Base-by-base conservation (phyloP, 129 eudicot species). In the Tagetes erecta region DNA sequence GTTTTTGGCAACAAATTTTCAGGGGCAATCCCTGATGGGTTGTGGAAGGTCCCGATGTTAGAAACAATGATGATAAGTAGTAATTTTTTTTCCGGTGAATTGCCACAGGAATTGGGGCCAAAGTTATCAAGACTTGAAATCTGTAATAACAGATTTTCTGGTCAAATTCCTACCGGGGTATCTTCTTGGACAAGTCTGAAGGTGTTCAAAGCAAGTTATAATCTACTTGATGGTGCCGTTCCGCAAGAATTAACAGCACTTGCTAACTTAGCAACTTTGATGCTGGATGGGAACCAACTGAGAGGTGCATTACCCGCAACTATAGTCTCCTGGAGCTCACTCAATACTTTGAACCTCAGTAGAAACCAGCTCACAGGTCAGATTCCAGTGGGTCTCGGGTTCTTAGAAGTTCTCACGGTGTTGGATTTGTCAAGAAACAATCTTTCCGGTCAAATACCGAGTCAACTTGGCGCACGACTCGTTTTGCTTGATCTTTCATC, bases 361-460 rank as follows among this genome's bases (percentile, higher is more conserved):
- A 12, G 75, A 42, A 94, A 94, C 72, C 82, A 83, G 38, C 85
- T 94, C 51, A 83, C 84, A 1, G 99, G 99, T 36, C 76, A 82
- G 40, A 94, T 94, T 50, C 96, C 97, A 7, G 70, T 76, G 1
- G 76, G 85, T 47, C 37, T 94, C 1, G 97, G 93, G 50, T 80
- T 70, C 59, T 75, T 94, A 71, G 78, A 84, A 13, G 75, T 8
- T 71, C 96, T 94, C 9, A 72, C 31, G 0, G 67, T 51, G 10
- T 78, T 94, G 64, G 98, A 94, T 67, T 80, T 94, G 8, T 94
- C 98, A 0, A 69, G 60, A 49, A 94, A 94, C 73, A 58, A 74
- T 2, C 68, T 94, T 13, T 88, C 89, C 0, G 98, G 98, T 42
- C 80, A 72, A 10, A 88, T 94, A 44, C 98, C 98, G 3, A 47